A percentile compares a stretch with the other conserved stretches of the same genome.
Conservation (phyloP, 305 asterid species). For the Fraxinus platypoda region DNA sequence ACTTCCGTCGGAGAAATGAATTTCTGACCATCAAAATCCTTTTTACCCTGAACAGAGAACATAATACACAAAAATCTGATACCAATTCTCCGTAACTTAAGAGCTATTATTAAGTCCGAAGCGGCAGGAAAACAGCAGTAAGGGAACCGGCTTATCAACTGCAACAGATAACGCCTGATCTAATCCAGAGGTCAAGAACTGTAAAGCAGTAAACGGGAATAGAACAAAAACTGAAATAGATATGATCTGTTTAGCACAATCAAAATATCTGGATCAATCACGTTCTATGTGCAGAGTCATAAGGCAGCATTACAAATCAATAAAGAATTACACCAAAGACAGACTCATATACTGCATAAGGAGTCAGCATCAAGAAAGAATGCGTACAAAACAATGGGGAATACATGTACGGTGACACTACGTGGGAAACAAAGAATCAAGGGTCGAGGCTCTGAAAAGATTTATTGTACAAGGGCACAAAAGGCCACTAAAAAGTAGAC, state of each 20-base stretch:
- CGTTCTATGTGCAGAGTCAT: background rate
- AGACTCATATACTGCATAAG: conserved; percentile 11
- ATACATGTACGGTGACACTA: conserved; percentile 9
- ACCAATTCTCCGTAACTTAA: background rate
- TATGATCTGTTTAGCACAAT: background rate
- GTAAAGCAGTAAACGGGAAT: background rate
- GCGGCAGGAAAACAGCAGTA: background rate
- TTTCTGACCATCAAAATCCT: background rate
- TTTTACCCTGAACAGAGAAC: background rate
- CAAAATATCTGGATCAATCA: background rate
- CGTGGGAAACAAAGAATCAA: conserved; percentile 30
- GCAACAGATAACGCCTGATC: background rate
- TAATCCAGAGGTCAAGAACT: background rate
- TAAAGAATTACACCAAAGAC: background rate
- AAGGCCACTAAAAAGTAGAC: background rate
- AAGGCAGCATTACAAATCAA: background rate
- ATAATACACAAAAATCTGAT: background rate
- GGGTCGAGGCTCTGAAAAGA: conserved; percentile 27
- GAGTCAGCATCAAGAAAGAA: background rate
- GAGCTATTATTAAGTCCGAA: background rate
- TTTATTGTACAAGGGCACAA: conserved; percentile 52
- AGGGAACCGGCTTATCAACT: background rate
- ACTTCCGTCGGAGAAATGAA: background rate
- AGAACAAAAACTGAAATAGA: background rate
- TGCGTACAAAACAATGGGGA: background rate